Percentiles rank a stretch among this genome's conserved stretches.
Conservation (phyloP, 805 yeast species). For the Candida golubevii region DNA sequence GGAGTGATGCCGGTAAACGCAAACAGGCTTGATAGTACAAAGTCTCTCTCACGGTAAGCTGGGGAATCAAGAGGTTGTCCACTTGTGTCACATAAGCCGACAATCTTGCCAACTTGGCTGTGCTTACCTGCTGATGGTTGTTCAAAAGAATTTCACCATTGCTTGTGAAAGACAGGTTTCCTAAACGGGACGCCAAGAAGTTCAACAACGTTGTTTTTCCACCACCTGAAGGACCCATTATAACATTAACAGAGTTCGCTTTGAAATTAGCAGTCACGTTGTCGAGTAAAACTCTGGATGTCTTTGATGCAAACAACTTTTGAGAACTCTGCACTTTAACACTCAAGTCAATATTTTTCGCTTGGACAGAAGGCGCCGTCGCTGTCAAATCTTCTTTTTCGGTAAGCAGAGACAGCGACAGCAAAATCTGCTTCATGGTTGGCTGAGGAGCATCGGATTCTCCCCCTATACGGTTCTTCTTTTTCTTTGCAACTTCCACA, state of each 20-base stretch:
- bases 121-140: constrained; percentile 21
- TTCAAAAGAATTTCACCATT: constrained; percentile 28
- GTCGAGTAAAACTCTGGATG: constrained; percentile 24
- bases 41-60: constrained; percentile 76
- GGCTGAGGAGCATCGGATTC: constrained; percentile 9
- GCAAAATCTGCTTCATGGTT: not conserved
- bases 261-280: constrained; percentile 48
- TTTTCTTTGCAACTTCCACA: constrained; percentile 44
- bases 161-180: constrained; percentile 18
- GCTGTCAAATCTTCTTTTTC: constrained; percentile 6
- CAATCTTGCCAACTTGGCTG: constrained; percentile 23
- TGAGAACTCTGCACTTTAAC: constrained; percentile 14
- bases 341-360: constrained; percentile 10
- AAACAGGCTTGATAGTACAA: constrained; percentile 66
- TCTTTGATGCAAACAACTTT: constrained; percentile 5
- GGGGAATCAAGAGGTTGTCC: constrained; percentile 66
- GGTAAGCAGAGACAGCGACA: constrained; percentile 3
- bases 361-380: constrained; percentile 11
- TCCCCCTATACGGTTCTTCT: constrained; percentile 29
- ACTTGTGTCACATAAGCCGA: constrained; percentile 82
- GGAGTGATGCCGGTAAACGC: constrained; percentile 46
- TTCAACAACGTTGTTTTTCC: constrained; percentile 71
- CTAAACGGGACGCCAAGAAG: constrained; percentile 55
- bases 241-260: constrained; percentile 59
- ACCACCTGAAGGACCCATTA: constrained; percentile 80